phyloP scores from a whole-genome alignment of 148 eudicot species.

The Gaultheria prostrata region DNA sequence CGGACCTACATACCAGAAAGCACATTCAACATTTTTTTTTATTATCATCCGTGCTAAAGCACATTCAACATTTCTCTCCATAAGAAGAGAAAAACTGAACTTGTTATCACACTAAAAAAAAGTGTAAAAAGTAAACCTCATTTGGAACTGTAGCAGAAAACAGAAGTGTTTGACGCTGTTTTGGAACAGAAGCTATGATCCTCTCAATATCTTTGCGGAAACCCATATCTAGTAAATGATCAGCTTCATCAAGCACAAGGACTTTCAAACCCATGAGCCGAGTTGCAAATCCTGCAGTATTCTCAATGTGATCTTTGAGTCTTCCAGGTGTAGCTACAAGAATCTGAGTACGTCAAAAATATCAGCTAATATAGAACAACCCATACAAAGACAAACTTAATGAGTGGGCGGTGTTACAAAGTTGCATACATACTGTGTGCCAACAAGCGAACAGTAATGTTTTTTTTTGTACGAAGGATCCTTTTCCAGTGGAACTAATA shows the following conservation, averaged over 20 bases:
- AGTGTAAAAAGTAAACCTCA: conserved; percentile 57
- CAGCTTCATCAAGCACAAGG: conserved; percentile 98
- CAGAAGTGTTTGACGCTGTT: conserved; percentile 86
- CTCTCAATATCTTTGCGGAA: conserved; percentile 88
- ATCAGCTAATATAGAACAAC: neutral
- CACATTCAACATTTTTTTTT: neutral
- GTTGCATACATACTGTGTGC: neutral
- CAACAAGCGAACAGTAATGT: neutral
- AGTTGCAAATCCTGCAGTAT: conserved; percentile 86
- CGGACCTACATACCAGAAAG: conserved; percentile 60
- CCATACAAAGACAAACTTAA: conserved; percentile 15
- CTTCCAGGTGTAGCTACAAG: conserved; percentile 99
- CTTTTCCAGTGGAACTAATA: neutral
- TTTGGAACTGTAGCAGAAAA: conserved; percentile 90
- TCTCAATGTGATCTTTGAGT: conserved; percentile 84
- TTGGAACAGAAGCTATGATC: conserved; percentile 87
- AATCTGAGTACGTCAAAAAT: conserved; percentile 44
- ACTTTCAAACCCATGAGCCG: conserved; percentile 93
- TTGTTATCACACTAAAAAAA: neutral
- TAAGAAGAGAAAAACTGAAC: conserved; percentile 4
- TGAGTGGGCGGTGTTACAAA: neutral
- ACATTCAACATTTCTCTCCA: conserved; percentile 1
- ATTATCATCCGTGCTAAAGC: neutral
- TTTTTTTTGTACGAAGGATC: neutral
- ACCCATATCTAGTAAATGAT: conserved; percentile 96